These are phyloP conservation scores for Kewa caespitosa DNA, from an alignment of 179 eudicot species.

Conservation along the genomic window DNA sequence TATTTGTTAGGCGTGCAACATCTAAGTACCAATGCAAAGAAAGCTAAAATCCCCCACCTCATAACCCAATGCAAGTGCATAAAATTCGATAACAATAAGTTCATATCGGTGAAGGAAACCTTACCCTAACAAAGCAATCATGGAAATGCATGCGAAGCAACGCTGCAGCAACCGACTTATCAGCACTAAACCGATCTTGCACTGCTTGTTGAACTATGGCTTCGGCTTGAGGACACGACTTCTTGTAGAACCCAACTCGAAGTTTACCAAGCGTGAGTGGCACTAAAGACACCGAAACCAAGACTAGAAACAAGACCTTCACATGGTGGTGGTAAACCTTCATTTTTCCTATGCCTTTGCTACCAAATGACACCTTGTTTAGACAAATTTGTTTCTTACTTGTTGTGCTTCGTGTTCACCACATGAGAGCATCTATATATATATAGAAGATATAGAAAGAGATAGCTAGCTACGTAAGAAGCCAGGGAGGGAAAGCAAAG, in stretches of 20 bases:
- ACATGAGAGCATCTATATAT: background rate
- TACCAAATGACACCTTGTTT: background rate
- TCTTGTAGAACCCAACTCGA: slow-evolving; percentile 27
- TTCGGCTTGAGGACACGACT: slow-evolving; percentile 42
- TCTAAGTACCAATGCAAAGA: too few species aligned
- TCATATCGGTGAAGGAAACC: too few species aligned
- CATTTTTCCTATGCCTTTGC: background rate
- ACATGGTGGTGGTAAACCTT: background rate
- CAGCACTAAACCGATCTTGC: slow-evolving; percentile 24
- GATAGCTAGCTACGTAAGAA: background rate
- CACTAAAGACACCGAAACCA: background rate
- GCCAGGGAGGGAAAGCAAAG: background rate
- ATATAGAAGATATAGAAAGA: background rate
- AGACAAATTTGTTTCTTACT: too few species aligned
- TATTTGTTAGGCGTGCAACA: too few species aligned
- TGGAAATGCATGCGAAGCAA: slow-evolving; percentile 56
- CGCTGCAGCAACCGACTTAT: slow-evolving; percentile 40
- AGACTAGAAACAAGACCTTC: background rate
- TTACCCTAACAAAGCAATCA: slow-evolving; percentile 51
- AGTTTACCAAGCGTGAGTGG: slow-evolving; percentile 9
- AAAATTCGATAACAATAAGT: too few species aligned
- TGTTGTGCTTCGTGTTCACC: background rate
- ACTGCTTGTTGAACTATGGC: slow-evolving; percentile 29
- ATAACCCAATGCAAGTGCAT: too few species aligned
- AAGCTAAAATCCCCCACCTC: too few species aligned